These are phyloP conservation scores for Dactylellina sp. DNA, from an alignment of 2,329 filamentous ascomycete species.

Conservation along the genomic window DNA sequence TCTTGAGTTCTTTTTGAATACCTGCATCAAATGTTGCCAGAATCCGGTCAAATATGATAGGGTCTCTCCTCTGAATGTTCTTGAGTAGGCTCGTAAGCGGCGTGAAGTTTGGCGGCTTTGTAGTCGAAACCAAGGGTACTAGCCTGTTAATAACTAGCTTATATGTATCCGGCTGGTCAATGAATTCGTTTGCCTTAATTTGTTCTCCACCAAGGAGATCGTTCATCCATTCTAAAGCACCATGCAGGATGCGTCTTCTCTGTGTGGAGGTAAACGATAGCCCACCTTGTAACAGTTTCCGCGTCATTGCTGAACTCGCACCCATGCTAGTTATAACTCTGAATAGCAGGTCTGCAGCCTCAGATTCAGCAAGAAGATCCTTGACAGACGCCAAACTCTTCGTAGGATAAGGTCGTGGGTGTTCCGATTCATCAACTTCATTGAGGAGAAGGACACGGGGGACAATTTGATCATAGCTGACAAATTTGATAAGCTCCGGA, in stretches of 20 bases:
- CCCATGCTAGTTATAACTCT: constrained; percentile 60
- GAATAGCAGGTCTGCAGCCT: constrained; percentile 60
- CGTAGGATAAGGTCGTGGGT: constrained; percentile 58
- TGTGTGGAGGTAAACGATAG: constrained; percentile 59
- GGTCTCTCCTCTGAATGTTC: constrained; percentile 58
- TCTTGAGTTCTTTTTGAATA: constrained; percentile 59
- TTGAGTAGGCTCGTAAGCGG: constrained; percentile 58
- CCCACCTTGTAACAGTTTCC: constrained; percentile 58
- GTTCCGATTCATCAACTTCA: constrained; percentile 60
- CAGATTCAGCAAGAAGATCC: constrained; percentile 58
- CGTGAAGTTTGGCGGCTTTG: constrained; percentile 59
- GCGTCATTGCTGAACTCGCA: constrained; percentile 58
- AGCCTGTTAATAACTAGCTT: constrained; percentile 60
- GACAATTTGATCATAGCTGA: constrained; percentile 61
- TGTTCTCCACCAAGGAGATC: constrained; percentile 55
- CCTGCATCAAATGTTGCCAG: constrained; percentile 59
- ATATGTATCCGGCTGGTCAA: constrained; percentile 59
- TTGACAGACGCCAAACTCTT: constrained; percentile 60
- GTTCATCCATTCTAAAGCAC: constrained; percentile 60
- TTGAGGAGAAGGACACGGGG: constrained; percentile 60
- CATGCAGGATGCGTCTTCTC: constrained; percentile 59
- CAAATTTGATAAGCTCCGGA: constrained; percentile 59
- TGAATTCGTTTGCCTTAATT: constrained; percentile 58
- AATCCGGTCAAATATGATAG: constrained; percentile 59
- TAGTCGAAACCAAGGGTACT: constrained; percentile 59